These are phyloP conservation scores for Castanea mollissima DNA, from an alignment of 306 rosid species.

Conservation along the genomic window DNA sequence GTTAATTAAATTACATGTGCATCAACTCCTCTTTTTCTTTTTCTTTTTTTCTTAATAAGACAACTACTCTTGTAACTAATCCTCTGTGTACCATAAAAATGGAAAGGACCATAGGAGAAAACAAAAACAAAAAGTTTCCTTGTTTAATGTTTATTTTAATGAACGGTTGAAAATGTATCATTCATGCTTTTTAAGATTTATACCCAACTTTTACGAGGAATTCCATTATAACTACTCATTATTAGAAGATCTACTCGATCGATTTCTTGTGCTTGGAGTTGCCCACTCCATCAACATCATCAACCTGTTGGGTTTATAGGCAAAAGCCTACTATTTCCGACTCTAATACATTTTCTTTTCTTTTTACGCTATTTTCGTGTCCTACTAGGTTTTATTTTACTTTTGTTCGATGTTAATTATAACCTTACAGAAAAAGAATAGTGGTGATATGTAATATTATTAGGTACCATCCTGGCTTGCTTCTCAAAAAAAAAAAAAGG, in stretches of 20 bases:
- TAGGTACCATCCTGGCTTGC: no score
- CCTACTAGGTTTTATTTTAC: no score
- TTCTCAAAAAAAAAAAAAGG: no score
- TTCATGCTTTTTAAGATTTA: slow-evolving; percentile 10
- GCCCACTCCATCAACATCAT: slow-evolving; percentile 26
- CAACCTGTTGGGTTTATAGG: background rate
- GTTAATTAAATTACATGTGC: background rate
- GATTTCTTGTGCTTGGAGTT: slow-evolving; percentile 6
- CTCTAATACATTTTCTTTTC: background rate
- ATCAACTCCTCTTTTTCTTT: background rate
- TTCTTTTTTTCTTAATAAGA: no score
- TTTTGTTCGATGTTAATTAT: background rate
- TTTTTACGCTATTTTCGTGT: background rate
- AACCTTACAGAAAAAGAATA: background rate
- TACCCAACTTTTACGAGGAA: slow-evolving; percentile 28
- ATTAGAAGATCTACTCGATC: slow-evolving; percentile 5
- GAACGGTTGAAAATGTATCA: no score
- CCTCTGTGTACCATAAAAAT: background rate
- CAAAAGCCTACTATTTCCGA: background rate
- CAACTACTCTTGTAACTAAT: background rate
- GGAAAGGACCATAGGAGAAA: no score
- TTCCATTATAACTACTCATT: slow-evolving; percentile 30
- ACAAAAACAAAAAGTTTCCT: no score
- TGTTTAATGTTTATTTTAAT: no score
- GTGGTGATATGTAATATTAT: no score